A percentile compares a stretch with the other conserved stretches of the same genome.
These are phyloP conservation scores for Xylaria digitata DNA, from an alignment of 2,329 filamentous ascomycete genomes.

Conservation along the genomic window DNA sequence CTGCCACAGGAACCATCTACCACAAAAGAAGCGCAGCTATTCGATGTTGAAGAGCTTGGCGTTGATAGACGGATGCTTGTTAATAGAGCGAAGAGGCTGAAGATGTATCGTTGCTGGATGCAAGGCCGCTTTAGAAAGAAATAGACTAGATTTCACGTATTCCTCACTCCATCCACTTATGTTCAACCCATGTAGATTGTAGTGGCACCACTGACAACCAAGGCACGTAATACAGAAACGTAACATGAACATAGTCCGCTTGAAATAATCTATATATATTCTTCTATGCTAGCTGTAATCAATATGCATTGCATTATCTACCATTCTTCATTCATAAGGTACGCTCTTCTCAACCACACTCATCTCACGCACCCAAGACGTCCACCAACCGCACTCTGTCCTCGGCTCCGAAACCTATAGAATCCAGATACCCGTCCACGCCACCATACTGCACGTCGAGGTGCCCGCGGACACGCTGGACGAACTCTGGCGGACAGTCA, in stretches of 20 bases:
- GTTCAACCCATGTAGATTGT: neutral
- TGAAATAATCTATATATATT: neutral
- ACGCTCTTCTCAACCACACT: neutral
- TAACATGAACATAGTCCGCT: neutral
- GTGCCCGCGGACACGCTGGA: conserved; percentile 67
- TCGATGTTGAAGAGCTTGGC: conserved; percentile 82
- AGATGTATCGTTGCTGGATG: conserved; percentile 99
- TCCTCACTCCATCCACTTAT: neutral
- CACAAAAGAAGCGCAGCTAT: conserved; percentile 52
- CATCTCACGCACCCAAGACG: conserved; percentile 54
- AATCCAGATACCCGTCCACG: conserved; percentile 71
- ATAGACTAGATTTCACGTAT: conserved; percentile 51
- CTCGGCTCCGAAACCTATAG: conserved; percentile 66
- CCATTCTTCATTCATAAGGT: neutral
- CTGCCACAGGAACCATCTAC: conserved; percentile 26
- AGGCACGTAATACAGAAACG: neutral
- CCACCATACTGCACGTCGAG: conserved; percentile 73
- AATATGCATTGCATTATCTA: neutral
- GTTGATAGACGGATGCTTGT: conserved; percentile 90
- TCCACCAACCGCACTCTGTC: conserved; percentile 58
- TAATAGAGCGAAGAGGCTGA: conserved; percentile 88
- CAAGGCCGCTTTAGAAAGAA: conserved; percentile 83
- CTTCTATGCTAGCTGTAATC: no score
- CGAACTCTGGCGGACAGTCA: conserved; percentile 72
- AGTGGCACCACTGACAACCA: no score